Conservation (phyloP, 768 basidiomycete species). For the Dendrothele bispora region DNA sequence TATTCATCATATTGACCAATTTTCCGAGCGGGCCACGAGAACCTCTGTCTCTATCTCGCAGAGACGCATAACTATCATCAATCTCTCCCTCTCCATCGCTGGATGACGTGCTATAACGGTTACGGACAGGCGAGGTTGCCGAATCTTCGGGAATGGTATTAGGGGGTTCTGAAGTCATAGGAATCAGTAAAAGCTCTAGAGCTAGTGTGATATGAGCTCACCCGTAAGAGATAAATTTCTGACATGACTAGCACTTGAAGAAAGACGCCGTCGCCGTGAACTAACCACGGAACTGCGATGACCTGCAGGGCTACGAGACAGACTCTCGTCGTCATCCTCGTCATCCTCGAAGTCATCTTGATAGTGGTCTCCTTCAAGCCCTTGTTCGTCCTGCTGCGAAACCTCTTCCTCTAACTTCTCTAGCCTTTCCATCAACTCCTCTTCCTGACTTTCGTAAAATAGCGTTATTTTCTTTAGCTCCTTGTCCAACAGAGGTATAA, state of each 20-base stretch:
- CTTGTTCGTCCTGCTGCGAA: constrained; percentile 57
- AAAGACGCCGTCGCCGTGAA: constrained; percentile 35
- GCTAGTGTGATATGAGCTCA: too few species aligned
- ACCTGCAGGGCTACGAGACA: constrained; percentile 20
- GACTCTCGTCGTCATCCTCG: constrained; percentile 55
- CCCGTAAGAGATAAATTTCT: constrained; percentile 7
- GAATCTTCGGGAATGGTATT: too few species aligned
- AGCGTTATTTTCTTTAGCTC: constrained; percentile 78
- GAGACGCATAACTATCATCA: constrained; percentile 38
- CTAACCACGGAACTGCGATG: too few species aligned
- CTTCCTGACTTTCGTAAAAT: constrained; percentile 81
- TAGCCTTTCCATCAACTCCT: constrained; percentile 65
- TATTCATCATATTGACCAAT: constrained; percentile 19
- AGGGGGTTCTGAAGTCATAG: too few species aligned
- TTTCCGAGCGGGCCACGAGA: not conserved
- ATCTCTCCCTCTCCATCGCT: constrained; percentile 42
- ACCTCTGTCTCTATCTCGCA: constrained; percentile 15
- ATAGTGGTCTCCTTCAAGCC: constrained; percentile 51
- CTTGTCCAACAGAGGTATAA: constrained; percentile 73
- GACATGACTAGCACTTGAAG: constrained; percentile 23
- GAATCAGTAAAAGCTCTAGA: too few species aligned
- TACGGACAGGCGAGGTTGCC: constrained; percentile 15
- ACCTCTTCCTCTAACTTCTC: constrained; percentile 58
- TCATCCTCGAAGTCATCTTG: constrained; percentile 47
- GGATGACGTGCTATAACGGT: constrained; percentile 47